Evolutionary conservation across 208 protist species (phyloP), one percentile per base, ranked within the genome.

Genomic region (Leptomonas seymouri): DNA sequence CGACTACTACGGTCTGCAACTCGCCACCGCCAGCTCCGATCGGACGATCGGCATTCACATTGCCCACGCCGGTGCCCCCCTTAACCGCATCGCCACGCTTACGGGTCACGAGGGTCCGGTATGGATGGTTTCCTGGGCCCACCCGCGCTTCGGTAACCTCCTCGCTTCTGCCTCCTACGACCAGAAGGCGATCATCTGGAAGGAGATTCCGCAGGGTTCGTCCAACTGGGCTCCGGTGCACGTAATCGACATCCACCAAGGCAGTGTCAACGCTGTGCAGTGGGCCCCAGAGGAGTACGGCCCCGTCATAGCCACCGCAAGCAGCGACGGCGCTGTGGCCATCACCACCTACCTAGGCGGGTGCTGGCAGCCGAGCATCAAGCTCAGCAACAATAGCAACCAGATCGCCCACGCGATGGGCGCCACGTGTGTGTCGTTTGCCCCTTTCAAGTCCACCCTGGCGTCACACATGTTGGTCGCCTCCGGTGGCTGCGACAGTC

Each of bases 11-110:
- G 97, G 97, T 18, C 89, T 98, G 70, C 74, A 92, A n/a, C 80
- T 99, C n/a, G 98, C 98, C 9, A 99, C 98, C 5, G 97, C 95
- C 55, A 99, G 97, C 31, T 99, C 97, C 0, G 98, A 99, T 73
- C 79, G 93, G 36, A 93, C 93, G n/a, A 93, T 99, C 30, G 96
- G 96, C 67, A 96, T 99, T 49, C 98, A 99, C 78, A 81, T 97
- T 20, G 87, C 97, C 18, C 78, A 67, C 41, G 71, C 63, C 5
- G 88, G 67, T 31, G 59, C 83, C 16, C 67, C 87, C 36, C 56
- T 83, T 23, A 84, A 84, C 48, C 85, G 91, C 9, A 41, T 93
- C 31, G 84, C 87, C 5, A 89, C 76, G n/a, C 76, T 96, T 23
- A 76, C 67, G 11, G 96, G 97, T 16, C 98, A 99, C 64, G 87